Percentiles rank a stretch among this genome's conserved stretches.
phyloP scores from a whole-genome alignment of 305 asterid genomes.

The Rubia tinctorum region DNA sequence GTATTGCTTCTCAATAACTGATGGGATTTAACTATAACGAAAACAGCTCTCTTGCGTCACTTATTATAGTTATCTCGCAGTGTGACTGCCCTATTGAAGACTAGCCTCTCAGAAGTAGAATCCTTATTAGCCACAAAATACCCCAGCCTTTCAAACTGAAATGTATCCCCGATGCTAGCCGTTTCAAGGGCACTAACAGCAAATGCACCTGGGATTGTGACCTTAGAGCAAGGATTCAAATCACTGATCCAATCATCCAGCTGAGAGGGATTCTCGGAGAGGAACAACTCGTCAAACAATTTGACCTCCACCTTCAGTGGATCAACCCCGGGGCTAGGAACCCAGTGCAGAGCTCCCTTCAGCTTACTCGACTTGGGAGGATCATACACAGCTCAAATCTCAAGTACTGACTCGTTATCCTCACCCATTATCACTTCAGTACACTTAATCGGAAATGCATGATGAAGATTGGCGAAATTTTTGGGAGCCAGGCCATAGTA shows the following conservation, averaged over 20 bases:
- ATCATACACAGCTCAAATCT: slow-evolving; percentile 76
- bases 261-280: slow-evolving; percentile 89
- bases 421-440: slow-evolving; percentile 64
- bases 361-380: slow-evolving; percentile 73
- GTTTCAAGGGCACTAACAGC: slow-evolving; percentile 55
- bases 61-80: slow-evolving; percentile 52
- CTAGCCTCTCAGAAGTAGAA: slow-evolving; percentile 57
- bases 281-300: slow-evolving; percentile 73
- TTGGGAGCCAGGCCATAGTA: slow-evolving; percentile 95
- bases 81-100: slow-evolving; percentile 75
- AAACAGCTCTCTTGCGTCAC: too few species aligned
- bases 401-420: slow-evolving; percentile 55
- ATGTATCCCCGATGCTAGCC: slow-evolving; percentile 61
- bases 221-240: slow-evolving; percentile 72
- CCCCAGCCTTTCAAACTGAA: slow-evolving; percentile 94
- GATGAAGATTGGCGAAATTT: slow-evolving; percentile 79
- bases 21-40: too few species aligned
- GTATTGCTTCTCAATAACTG: too few species aligned
- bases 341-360: slow-evolving; percentile 98
- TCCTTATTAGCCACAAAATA: slow-evolving; percentile 67
- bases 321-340: slow-evolving; percentile 61
- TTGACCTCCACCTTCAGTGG: slow-evolving; percentile 88
- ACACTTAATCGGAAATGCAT: slow-evolving; percentile 91
- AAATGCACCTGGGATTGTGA: slow-evolving; percentile 55
- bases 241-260: slow-evolving; percentile 86